Evolutionary conservation across 2,329 filamentous ascomycete genomes (phyloP).

Genomic region (Coniella lustricola): DNA sequence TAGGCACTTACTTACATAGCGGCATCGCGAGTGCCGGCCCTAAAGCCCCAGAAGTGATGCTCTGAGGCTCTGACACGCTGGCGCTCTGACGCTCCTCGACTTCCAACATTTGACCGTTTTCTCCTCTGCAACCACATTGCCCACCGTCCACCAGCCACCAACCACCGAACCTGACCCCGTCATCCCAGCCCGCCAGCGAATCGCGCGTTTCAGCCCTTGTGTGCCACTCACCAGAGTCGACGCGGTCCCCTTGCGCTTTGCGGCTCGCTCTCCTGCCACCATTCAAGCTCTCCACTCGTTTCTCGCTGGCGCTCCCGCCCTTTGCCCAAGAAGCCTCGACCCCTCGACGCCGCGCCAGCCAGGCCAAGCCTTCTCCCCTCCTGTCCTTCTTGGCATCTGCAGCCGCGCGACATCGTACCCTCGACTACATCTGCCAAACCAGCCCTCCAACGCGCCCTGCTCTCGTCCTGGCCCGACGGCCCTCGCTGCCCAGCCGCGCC

Average conservation of each 20-base stretch:
- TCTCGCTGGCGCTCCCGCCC: constrained; percentile 9
- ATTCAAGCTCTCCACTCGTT: too few relatives aligned
- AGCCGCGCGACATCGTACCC: constrained; percentile 14
- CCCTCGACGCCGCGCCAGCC: constrained; percentile 17
- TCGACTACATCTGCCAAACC: neutral
- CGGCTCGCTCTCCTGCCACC: too few relatives aligned
- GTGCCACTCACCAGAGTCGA: too few relatives aligned
- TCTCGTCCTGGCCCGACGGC: constrained; percentile 1
- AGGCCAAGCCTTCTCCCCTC: constrained; percentile 18
- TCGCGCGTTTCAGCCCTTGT: constrained; percentile 1
- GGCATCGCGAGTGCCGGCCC: too few relatives aligned
- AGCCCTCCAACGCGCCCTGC: neutral
- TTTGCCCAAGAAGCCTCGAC: neutral
- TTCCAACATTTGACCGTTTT: too few relatives aligned
- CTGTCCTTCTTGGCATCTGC: constrained; percentile 26
- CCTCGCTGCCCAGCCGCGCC: neutral
- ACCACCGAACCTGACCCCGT: neutral
- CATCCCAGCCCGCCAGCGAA: neutral
- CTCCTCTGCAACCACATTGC: too few relatives aligned
- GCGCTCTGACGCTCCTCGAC: too few relatives aligned
- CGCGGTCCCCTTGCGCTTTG: neutral
- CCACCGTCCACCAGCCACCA: too few relatives aligned
- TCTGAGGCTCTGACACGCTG: too few relatives aligned
- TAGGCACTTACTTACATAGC: too few relatives aligned
- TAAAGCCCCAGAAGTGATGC: too few relatives aligned